Evolutionary conservation across 345 rosid genomes (phyloP).

Genomic region (Eucalyptus camaldulensis): DNA sequence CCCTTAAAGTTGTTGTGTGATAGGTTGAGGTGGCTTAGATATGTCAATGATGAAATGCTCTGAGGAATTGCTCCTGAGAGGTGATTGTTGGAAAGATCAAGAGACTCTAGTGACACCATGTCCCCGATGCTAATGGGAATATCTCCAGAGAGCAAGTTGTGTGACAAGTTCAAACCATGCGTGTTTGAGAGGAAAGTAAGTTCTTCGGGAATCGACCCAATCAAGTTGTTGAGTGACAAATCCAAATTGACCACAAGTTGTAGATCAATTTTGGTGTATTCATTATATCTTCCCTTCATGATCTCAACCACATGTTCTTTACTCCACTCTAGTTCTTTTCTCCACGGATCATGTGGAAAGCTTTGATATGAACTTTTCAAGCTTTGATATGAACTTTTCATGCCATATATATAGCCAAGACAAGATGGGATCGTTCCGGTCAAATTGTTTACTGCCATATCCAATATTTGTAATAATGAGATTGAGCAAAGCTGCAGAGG

Average conservation of each 20-base stretch:
- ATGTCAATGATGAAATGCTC: neutral
- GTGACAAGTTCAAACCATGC: neutral
- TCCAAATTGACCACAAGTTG: neutral
- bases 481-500: neutral
- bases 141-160: neutral
- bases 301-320: neutral
- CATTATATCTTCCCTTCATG: neutral
- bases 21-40: neutral
- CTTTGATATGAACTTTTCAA: too few relatives aligned
- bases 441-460: neutral
- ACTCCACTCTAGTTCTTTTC: neutral
- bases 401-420: neutral
- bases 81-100: neutral
- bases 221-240: constrained; percentile 4
- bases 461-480: neutral
- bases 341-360: neutral
- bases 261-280: neutral
- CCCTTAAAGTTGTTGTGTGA: neutral
- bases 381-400: accelerated
- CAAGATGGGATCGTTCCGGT: neutral
- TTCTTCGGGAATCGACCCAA: neutral
- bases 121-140: neutral
- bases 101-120: neutral
- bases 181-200: neutral
- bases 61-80: neutral